Percentiles rank a stretch among this genome's conserved stretches.
Conservation (phyloP, 106 monocot genomes). For the Dioscorea alata region DNA sequence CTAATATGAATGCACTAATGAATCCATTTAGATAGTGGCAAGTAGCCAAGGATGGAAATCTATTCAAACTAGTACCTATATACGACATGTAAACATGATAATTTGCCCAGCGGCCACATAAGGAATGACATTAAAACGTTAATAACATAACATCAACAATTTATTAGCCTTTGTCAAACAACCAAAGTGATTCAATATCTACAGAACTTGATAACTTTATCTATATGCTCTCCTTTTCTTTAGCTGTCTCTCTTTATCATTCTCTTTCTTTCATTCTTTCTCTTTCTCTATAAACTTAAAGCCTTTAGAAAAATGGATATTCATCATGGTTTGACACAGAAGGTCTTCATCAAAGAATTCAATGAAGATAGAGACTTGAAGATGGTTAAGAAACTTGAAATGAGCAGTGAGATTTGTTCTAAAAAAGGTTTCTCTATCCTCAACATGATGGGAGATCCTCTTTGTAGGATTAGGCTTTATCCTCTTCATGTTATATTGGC, state of each 20-base stretch:
- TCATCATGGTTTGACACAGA: slow-evolving; percentile 7
- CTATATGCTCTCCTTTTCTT: neutral
- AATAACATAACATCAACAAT: no score
- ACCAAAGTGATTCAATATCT: no score
- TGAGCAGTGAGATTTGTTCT: slow-evolving; percentile 23
- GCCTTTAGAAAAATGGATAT: slow-evolving; percentile 2
- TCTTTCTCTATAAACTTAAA: no score
- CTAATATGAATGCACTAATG: no score
- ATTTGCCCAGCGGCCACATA: no score
- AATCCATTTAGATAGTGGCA: no score
- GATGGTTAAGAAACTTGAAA: slow-evolving; percentile 33
- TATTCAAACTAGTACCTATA: no score
- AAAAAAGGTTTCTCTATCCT: slow-evolving; percentile 24
- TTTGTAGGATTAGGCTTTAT: slow-evolving; percentile 36
- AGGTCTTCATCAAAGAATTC: slow-evolving; percentile 22
- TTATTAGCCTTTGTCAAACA: no score
- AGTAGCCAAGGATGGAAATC: no score
- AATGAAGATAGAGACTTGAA: slow-evolving; percentile 21
- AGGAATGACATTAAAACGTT: no score
- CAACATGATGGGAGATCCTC: slow-evolving; percentile 38
- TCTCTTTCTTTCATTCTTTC: neutral
- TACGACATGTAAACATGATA: no score
- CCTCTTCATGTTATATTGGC: slow-evolving; percentile 37
- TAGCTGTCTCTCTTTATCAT: neutral
- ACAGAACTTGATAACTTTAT: no score